Conservation (phyloP, 495 filamentous ascomycete genomes). For the Talaromyces wortmannii region DNA sequence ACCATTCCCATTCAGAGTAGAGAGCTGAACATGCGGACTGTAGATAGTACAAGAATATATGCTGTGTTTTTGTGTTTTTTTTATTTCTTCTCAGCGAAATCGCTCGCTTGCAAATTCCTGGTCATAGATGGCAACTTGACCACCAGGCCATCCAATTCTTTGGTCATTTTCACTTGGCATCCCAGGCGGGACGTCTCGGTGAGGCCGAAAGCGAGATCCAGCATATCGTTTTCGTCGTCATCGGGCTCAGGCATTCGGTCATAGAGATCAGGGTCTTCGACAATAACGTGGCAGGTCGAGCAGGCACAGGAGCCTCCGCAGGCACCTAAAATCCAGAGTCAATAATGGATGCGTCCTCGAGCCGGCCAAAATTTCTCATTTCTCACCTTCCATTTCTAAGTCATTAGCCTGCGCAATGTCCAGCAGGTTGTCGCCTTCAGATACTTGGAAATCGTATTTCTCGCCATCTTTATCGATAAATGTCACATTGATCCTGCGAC, state of each 20-base stretch:
- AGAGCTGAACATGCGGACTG: not conserved
- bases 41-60: not conserved
- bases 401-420: slow-evolving; percentile 94
- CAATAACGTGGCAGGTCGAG: slow-evolving; percentile 95
- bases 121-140: slow-evolving; percentile 90
- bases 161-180: slow-evolving; percentile 88
- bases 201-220: slow-evolving; percentile 91
- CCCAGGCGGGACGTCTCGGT: slow-evolving; percentile 95
- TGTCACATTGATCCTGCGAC: slow-evolving; percentile 70
- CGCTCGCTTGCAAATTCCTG: slow-evolving; percentile 89
- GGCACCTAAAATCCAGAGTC: slow-evolving; percentile 48
- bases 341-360: not conserved
- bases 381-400: slow-evolving; percentile 87
- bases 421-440: slow-evolving; percentile 82
- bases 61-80: not conserved
- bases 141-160: slow-evolving; percentile 77
- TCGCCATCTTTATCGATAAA: slow-evolving; percentile 92
- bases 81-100: slow-evolving; percentile 57
- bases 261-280: slow-evolving; percentile 74
- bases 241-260: slow-evolving; percentile 88
- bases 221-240: slow-evolving; percentile 99
- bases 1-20: slow-evolving; percentile 4
- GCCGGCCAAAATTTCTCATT: not conserved
- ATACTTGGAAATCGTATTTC: slow-evolving; percentile 67
- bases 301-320: slow-evolving; percentile 96